Conservation (phyloP, 768 basidiomycete species). For the Tulasnella sp. region DNA sequence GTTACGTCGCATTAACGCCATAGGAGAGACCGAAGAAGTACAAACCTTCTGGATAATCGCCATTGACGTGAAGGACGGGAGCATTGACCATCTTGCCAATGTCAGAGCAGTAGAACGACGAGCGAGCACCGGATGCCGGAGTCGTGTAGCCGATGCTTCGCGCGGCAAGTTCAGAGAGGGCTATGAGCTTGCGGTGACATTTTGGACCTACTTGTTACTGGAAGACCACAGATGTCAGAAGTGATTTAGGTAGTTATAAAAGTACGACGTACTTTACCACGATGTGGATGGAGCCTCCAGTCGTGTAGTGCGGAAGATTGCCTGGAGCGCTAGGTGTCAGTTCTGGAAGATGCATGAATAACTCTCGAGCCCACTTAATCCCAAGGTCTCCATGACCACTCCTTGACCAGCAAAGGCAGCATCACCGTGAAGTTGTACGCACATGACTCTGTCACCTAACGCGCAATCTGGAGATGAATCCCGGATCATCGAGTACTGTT, state of each 20-base stretch:
- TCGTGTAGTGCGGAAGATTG: slow-evolving; percentile 88
- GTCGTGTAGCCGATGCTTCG: slow-evolving; percentile 89
- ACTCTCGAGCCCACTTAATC: slow-evolving; percentile 61
- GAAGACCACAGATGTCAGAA: slow-evolving; percentile 24
- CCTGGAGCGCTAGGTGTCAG: slow-evolving; percentile 49
- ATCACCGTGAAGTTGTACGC: slow-evolving; percentile 89
- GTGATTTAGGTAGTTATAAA: background rate
- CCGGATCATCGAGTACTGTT: slow-evolving; percentile 81
- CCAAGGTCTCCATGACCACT: slow-evolving; percentile 84
- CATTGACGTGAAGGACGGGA: slow-evolving; percentile 88
- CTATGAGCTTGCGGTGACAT: background rate
- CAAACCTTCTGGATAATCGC: slow-evolving; percentile 82
- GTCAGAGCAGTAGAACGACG: slow-evolving; percentile 86
- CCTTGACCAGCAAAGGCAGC: slow-evolving; percentile 92
- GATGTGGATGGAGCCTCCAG: slow-evolving; percentile 86
- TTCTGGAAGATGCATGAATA: background rate
- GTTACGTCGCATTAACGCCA: background rate
- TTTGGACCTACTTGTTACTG: slow-evolving; percentile 45
- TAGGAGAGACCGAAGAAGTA: background rate
- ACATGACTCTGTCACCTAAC: slow-evolving; percentile 75
- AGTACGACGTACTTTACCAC: slow-evolving; percentile 78
- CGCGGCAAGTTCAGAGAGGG: background rate
- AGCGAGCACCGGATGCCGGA: slow-evolving; percentile 79
- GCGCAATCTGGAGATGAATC: slow-evolving; percentile 54
- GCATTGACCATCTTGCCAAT: slow-evolving; percentile 89